Base-by-base conservation (phyloP, 192 early-diverging fungal species). In the Linnemannia exigua region DNA sequence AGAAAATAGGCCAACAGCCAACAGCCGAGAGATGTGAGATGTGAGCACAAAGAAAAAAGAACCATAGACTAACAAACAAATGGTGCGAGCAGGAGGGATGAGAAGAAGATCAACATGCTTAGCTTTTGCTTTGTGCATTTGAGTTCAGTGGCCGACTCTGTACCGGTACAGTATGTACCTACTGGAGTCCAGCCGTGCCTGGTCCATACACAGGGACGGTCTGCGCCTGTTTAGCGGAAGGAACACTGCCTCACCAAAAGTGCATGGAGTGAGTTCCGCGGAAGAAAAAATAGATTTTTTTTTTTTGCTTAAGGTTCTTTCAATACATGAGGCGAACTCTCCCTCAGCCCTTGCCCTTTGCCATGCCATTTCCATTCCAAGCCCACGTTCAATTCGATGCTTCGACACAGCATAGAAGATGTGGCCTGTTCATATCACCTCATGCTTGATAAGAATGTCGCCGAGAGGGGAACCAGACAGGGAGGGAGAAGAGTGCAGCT, bases 241-340 rank as follows among this genome's bases (percentile, higher is more conserved):
- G 54, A 25, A 28, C 58, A 63, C 58, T 33, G 58, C 58, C 58
- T 31, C 58, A 20, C n/a, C 28, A 63, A 3, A 25, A 31, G 31
- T 33, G 7, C 28, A 28, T 31, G 2, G 25, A 31, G n/a, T 25
- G 28, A 16, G 2, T 3, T 63, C 58, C 58, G 58, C 58, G 58
- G 58, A 63, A 63, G 58, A 63, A 63, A 63, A 63, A 63, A 63
- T 58, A 58, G 54, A 58, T 9, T 5, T 44, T 44, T 44, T 44
- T 44, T 44, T 44, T 44, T 9, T 44, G 3, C 41, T 44, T 44
- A 44, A 9, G 9, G 41, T 44, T 44, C 9, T 44, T 6, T 44
- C 41, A 44, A 44, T 44, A n/a, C n/a, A n/a, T 44, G 41, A n/a
- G n/a, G n/a, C n/a, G 41, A 44, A 44, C 41, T 44, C 9, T 44